A percentile compares a stretch with the other conserved stretches of the same genome.
Evolutionary conservation across 2,329 filamentous ascomycete genomes (phyloP).

Genomic region (Cryphonectria carpinicola): DNA sequence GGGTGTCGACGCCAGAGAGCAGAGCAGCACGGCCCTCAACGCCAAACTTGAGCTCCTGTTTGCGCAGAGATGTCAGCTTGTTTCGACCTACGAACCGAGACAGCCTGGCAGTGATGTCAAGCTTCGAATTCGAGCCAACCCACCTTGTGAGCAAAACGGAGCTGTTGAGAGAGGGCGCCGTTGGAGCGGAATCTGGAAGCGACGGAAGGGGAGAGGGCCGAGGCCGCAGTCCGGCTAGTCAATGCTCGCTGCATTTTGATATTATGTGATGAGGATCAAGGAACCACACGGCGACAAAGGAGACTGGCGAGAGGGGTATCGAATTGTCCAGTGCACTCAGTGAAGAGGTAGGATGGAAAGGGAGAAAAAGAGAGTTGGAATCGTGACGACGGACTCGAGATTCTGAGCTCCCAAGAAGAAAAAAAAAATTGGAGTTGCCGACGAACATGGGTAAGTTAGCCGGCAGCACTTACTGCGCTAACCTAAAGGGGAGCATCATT

Average conservation of each 20-base stretch:
- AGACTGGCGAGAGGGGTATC: constrained; percentile 35
- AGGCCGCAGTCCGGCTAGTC: constrained; percentile 77
- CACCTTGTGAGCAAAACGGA: constrained; percentile 98
- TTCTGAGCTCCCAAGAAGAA: constrained; percentile 19
- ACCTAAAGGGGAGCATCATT: constrained; percentile 4
- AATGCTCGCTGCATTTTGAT: constrained; percentile 93
- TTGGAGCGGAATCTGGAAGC: constrained; percentile 66
- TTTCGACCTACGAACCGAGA: constrained; percentile 34
- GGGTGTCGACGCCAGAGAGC: constrained; percentile 92
- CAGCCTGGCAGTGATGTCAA: constrained; percentile 6
- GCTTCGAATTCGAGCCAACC: constrained; percentile 32
- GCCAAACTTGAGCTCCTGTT: constrained; percentile 94
- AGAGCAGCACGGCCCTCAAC: constrained; percentile 90
- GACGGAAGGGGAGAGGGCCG: constrained; percentile 72
- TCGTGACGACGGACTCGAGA: constrained; percentile 9
- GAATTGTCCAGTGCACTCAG: constrained; percentile 21
- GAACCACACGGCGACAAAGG: constrained; percentile 31
- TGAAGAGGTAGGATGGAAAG: constrained; percentile 17
- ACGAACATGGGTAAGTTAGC: constrained; percentile 27
- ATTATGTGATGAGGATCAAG: constrained; percentile 38
- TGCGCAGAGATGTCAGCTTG: constrained; percentile 14
- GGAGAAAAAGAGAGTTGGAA: neutral
- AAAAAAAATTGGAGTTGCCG: constrained; percentile 31
- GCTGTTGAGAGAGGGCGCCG: constrained; percentile 77
- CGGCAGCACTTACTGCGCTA: constrained; percentile 22